Conservation (phyloP, 2,329 filamentous ascomycete species). For the Exserohilum rostratum region DNA sequence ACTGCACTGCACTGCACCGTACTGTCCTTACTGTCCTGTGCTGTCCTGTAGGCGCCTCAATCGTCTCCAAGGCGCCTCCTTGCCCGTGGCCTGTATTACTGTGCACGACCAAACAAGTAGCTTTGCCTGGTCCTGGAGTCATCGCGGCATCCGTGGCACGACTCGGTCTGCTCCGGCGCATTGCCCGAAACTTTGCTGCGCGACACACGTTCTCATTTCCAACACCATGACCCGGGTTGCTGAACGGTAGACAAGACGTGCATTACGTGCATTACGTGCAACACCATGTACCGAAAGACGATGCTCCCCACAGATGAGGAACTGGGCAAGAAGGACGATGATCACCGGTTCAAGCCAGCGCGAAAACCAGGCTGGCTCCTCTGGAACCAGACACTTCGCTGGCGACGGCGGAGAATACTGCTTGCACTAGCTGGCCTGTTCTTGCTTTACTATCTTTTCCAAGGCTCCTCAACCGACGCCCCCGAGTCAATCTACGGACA, state of each 20-base stretch:
- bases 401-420: slow-evolving; percentile 58
- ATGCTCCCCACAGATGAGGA: slow-evolving; percentile 63
- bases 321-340: slow-evolving; percentile 69
- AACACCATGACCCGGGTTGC: slow-evolving; percentile 31
- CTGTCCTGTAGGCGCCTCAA: no score
- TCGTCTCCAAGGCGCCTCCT: no score
- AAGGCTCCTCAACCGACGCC: slow-evolving; percentile 28
- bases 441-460: slow-evolving; percentile 68
- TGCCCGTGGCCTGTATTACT: no score
- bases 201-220: slow-evolving; percentile 7
- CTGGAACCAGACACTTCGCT: slow-evolving; percentile 42
- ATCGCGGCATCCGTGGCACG: not conserved
- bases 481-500: not conserved
- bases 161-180: not conserved
- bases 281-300: slow-evolving; percentile 48
- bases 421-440: slow-evolving; percentile 49
- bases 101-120: no score
- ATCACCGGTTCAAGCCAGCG: slow-evolving; percentile 54
- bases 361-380: slow-evolving; percentile 39
- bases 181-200: not conserved
- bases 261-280: slow-evolving; percentile 1
- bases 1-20: no score
- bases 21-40: no score
- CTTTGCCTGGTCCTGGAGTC: no score
- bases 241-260: slow-evolving; percentile 28